Conservation (phyloP, 768 basidiomycete genomes). For the Kwoniella bestiolae region DNA sequence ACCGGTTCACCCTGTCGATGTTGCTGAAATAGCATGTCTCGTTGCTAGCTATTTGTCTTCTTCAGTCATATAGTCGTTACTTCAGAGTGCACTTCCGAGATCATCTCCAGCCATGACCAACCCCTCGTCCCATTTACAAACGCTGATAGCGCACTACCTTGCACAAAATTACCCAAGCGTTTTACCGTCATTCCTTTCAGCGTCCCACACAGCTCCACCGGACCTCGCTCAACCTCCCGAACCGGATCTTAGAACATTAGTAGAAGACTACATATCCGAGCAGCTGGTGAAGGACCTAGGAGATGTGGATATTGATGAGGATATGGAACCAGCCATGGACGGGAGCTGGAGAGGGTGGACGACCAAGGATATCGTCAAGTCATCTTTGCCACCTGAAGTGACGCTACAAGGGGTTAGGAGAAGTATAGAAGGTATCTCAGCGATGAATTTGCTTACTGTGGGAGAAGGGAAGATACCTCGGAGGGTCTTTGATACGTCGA, state of each 20-base stretch:
- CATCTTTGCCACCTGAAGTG: constrained; percentile 30
- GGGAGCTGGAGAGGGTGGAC: constrained; percentile 34
- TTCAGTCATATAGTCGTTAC: no score
- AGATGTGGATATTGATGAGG: constrained; percentile 4
- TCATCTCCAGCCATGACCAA: background rate
- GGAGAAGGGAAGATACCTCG: constrained; percentile 31
- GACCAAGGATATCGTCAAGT: constrained; percentile 31
- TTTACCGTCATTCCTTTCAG: constrained; percentile 40
- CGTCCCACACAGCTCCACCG: constrained; percentile 31
- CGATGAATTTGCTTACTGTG: constrained; percentile 46
- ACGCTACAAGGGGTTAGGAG: constrained; percentile 42
- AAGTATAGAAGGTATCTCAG: constrained; percentile 47
- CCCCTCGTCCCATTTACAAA: constrained; percentile 6
- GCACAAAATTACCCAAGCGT: constrained; percentile 41
- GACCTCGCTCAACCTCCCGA: constrained; percentile 34
- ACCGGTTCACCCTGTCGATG: no score
- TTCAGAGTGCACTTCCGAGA: no score
- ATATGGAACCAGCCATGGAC: constrained; percentile 21
- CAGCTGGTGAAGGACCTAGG: constrained; percentile 20
- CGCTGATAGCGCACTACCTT: constrained; percentile 50
- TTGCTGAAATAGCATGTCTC: no score
- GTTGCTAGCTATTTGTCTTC: no score
- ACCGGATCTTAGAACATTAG: constrained; percentile 49
- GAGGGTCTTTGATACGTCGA: constrained; percentile 45
- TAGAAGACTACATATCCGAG: constrained; percentile 37